These are phyloP conservation scores for Akanthomyces dipterigenus DNA, from an alignment of 2,329 filamentous ascomycete genomes.

Conservation along the genomic window DNA sequence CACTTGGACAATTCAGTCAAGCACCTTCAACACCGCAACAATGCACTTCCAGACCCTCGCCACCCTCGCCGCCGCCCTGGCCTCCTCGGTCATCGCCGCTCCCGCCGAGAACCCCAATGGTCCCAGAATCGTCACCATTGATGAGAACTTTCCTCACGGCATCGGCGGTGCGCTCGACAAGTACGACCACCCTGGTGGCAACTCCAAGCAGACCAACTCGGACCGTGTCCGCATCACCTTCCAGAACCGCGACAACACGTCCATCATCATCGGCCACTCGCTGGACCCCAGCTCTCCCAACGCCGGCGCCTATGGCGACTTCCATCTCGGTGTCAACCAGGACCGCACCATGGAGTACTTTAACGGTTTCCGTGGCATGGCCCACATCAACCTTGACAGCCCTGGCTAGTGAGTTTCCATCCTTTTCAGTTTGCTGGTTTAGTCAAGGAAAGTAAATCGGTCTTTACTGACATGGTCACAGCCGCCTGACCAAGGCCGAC, in stretches of 20 bases:
- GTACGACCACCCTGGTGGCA: background rate
- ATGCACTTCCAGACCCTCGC: slow-evolving; percentile 6
- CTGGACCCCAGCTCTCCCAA: background rate
- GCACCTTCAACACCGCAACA: background rate
- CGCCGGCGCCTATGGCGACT: background rate
- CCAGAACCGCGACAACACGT: slow-evolving; percentile 3
- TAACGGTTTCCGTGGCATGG: background rate
- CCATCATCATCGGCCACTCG: background rate
- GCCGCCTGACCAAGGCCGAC: slow-evolving; percentile 1
- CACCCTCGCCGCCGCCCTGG: background rate
- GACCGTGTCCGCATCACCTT: slow-evolving; percentile 5
- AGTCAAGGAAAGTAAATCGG: background rate
- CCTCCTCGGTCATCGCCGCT: background rate
- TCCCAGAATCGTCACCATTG: background rate
- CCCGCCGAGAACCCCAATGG: background rate
- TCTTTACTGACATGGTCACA: background rate
- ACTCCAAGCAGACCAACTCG: background rate
- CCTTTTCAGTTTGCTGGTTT: background rate
- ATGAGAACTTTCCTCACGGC: background rate
- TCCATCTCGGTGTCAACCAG: background rate
- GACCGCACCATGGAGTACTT: background rate
- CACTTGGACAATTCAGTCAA: background rate
- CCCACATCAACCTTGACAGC: background rate
- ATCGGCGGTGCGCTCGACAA: slow-evolving; percentile 3
- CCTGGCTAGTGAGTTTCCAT: background rate